Evolutionary conservation across 345 rosid genomes (phyloP).

Genomic region (Raphanus raphanistrum): DNA sequence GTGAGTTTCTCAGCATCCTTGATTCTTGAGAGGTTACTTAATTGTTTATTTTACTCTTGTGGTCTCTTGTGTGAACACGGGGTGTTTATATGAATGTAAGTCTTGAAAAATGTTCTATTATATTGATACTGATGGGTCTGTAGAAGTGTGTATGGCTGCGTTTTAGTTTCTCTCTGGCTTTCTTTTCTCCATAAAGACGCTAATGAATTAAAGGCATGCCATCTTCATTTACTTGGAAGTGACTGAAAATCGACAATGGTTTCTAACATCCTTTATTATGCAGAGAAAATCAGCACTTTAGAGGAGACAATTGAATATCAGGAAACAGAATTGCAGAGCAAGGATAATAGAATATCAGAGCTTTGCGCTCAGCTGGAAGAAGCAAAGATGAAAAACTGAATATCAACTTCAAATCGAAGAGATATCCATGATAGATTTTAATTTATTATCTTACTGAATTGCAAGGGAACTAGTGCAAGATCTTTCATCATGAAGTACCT

Average conservation of each 20-base stretch:
- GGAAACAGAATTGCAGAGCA: constrained; percentile 55
- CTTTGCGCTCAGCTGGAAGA: constrained; percentile 57
- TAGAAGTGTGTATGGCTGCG: constrained; percentile 2
- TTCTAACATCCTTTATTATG: constrained; percentile 11
- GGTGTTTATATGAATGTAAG: neutral
- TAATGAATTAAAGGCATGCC: neutral
- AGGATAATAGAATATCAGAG: constrained; percentile 54
- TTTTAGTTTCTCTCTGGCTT: neutral
- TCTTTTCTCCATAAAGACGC: neutral
- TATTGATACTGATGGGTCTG: constrained; percentile 9
- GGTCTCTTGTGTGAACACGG: neutral
- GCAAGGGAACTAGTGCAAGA: constrained; percentile 16
- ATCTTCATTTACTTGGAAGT: neutral
- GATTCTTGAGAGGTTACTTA: constrained; percentile 12
- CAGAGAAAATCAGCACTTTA: constrained; percentile 60
- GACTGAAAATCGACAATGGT: constrained; percentile 11
- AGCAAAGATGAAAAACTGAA: constrained; percentile 45
- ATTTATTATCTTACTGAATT: constrained; percentile 2
- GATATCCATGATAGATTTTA: constrained; percentile 51
- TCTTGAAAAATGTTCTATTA: neutral
- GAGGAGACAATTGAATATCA: constrained; percentile 50
- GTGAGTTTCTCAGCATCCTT: constrained; percentile 42
- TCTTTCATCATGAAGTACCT: constrained; percentile 24
- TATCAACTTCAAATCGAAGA: constrained; percentile 56
- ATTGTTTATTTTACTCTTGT: neutral